A percentile compares a stretch with the other conserved stretches of the same genome.
These are phyloP conservation scores for Irpex sp. DNA, from an alignment of 1,284 basidiomycete species.

Conservation along the genomic window DNA sequence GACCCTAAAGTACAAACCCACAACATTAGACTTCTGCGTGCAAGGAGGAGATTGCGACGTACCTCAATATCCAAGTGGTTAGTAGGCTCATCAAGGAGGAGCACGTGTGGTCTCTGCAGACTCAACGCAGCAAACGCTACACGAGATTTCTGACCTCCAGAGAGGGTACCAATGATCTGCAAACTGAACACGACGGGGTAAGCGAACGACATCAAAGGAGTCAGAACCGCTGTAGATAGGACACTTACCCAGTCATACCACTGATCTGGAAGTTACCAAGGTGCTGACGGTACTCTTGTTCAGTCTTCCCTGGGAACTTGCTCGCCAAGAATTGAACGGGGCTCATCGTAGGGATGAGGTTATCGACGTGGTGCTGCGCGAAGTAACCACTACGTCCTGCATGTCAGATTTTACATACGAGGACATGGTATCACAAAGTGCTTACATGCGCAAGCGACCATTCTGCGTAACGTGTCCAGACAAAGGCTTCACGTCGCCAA, in stretches of 20 bases:
- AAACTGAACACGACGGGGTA: conserved; percentile 38
- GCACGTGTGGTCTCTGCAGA: conserved; percentile 83
- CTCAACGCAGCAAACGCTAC: conserved; percentile 95
- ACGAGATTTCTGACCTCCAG: conserved; percentile 95
- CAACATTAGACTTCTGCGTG: neutral
- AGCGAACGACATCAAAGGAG: neutral
- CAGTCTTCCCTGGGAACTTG: conserved; percentile 91
- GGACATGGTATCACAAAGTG: conserved; percentile 3
- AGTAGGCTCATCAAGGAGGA: conserved; percentile 94
- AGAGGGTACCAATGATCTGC: conserved; percentile 80
- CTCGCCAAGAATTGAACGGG: conserved; percentile 92
- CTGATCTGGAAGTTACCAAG: conserved; percentile 99
- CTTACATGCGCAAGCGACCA: conserved; percentile 84
- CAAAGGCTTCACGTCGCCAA: conserved; percentile 83
- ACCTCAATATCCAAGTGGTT: conserved; percentile 97
- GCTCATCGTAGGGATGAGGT: conserved; percentile 79
- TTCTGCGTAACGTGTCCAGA: conserved; percentile 88
- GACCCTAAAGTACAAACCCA: conserved; percentile 49
- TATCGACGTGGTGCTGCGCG: conserved; percentile 97
- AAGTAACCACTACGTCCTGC: conserved; percentile 74
- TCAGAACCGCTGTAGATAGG: neutral
- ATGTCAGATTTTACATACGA: neutral
- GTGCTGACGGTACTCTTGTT: conserved; percentile 95
- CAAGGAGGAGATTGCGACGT: conserved; percentile 10
- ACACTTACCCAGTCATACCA: conserved; percentile 81